These are phyloP conservation scores for Paramecium octaurelia DNA, from an alignment of 73 alveolate genomes.

Conservation along the genomic window DNA sequence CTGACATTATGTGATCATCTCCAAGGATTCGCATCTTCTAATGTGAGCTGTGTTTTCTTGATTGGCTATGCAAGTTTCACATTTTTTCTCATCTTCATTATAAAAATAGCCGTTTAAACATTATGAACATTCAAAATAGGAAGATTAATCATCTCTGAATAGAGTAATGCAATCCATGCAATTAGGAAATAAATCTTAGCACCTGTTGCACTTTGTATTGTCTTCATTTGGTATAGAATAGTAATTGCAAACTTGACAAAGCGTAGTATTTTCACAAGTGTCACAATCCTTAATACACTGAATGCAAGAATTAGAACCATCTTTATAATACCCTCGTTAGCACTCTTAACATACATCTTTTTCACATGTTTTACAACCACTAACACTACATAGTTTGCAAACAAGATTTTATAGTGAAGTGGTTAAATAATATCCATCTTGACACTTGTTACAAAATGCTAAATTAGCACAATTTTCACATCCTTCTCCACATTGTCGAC, in stretches of 20 bases:
- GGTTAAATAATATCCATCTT: not conserved
- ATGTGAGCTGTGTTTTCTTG: not conserved
- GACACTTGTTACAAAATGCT: not conserved
- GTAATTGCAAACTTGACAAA: not conserved
- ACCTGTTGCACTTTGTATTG: not conserved
- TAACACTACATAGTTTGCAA: not conserved
- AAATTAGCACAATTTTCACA: not conserved
- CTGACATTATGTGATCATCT: not conserved
- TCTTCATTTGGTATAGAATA: not conserved
- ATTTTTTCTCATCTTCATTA: not conserved
- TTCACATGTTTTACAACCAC: not conserved
- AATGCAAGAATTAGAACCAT: not conserved
- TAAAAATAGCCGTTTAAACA: slow-evolving; percentile 21
- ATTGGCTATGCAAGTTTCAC: not conserved
- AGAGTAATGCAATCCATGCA: not conserved
- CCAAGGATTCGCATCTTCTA: slow-evolving; percentile 22
- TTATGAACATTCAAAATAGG: not conserved
- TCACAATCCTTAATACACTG: not conserved
- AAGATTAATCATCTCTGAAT: not conserved
- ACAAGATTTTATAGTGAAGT: not conserved
- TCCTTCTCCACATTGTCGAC: not conserved
- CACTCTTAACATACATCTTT: not conserved
- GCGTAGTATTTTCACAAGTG: not conserved
- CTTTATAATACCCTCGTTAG: not conserved
- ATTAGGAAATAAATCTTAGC: not conserved